These are phyloP conservation scores for Aspergillus haitiensis DNA, from an alignment of 495 filamentous ascomycete genomes.

Conservation along the genomic window DNA sequence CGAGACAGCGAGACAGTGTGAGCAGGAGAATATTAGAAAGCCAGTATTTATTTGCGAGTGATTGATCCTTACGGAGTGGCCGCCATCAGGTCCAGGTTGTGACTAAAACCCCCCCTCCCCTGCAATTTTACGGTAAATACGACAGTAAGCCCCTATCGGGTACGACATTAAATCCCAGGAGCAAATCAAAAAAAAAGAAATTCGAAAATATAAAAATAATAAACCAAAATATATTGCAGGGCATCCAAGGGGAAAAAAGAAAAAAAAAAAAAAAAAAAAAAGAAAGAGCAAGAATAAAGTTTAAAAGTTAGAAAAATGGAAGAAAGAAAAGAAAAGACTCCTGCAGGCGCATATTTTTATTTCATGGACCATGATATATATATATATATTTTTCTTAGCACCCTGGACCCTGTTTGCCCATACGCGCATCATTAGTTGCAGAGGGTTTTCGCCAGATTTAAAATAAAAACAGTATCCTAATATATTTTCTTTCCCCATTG, in stretches of 20 bases:
- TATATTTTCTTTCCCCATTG: background rate
- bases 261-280: background rate
- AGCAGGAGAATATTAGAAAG: background rate
- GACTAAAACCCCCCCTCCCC: background rate
- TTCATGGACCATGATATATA: conserved; percentile 1
- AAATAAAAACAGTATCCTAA: background rate
- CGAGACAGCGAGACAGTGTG: background rate
- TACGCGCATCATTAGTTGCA: conserved; percentile 22
- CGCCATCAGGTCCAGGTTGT: background rate
- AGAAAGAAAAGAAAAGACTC: conserved; percentile 3
- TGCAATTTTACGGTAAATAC: conserved; percentile 4
- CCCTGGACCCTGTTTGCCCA: conserved; percentile 27
- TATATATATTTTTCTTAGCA: conserved; percentile 2
- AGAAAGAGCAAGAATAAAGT: background rate
- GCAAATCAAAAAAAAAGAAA: conserved; percentile 7
- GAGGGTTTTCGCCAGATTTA: conserved; percentile 9
- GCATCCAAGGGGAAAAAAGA: background rate
- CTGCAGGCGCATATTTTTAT: conserved; percentile 5
- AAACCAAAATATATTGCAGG: background rate
- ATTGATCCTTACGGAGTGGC: conserved; percentile 1
- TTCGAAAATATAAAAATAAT: background rate
- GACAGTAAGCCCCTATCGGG: background rate
- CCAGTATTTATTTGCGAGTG: background rate
- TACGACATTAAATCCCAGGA: background rate
- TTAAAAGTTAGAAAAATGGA: background rate